Conservation (phyloP, 192 early-diverging fungal genomes). For the Jimgerdemannia lactiflua region DNA sequence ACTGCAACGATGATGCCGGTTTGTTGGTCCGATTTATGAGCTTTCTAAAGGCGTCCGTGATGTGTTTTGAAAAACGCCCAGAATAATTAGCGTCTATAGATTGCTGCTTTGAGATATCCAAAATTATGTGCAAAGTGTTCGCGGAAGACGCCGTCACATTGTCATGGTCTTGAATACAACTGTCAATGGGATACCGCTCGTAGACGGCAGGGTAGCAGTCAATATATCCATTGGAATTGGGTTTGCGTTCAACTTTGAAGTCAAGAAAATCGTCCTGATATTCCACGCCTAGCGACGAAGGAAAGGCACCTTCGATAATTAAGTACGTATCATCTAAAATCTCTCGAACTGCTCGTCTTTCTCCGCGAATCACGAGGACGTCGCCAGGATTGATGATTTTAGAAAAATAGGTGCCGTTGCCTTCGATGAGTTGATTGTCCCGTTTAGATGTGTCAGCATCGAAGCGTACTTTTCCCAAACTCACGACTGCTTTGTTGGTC, state of each 20-base stretch:
- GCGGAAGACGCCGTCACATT: neutral
- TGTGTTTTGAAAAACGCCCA: neutral
- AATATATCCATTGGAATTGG: neutral
- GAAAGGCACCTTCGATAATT: neutral
- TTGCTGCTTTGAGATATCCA: neutral
- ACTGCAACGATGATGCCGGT: neutral
- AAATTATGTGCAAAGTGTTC: neutral
- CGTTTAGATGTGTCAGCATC: neutral
- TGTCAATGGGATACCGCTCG: neutral
- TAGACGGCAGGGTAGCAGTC: neutral
- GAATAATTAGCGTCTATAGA: neutral
- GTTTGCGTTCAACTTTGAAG: neutral
- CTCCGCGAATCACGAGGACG: constrained; percentile 8
- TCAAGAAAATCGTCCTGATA: neutral
- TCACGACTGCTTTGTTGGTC: neutral
- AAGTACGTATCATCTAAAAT: neutral
- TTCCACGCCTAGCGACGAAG: neutral
- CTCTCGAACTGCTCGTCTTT: constrained; percentile 1
- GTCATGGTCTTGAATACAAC: neutral
- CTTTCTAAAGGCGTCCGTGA: neutral
- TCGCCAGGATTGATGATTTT: neutral
- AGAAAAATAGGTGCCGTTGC: constrained; percentile 10
- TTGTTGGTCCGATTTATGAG: neutral
- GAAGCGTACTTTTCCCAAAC: neutral
- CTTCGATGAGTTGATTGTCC: neutral